Evolutionary conservation across 257 asterid genomes (phyloP), one percentile per base, ranked within the genome.

Genomic region (Vinca minor): DNA sequence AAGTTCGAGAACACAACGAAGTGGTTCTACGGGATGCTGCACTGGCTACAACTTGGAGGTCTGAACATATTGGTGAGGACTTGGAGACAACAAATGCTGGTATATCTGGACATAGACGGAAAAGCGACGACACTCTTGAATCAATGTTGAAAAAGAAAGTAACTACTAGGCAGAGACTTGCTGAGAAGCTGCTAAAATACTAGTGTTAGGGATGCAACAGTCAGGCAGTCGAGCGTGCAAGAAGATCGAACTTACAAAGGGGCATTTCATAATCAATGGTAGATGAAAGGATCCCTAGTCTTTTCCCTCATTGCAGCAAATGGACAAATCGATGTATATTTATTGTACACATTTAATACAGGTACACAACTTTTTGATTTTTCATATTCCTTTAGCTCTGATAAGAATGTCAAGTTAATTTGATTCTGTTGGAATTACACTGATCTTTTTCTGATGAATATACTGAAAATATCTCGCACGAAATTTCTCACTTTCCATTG

Each of bases 221-320:
- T 66, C 35, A 69, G 76, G 39, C 83, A 81, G 81, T 42, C 85
- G 73, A 73, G 83, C 0, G 73, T 25, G 69, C 85, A 79, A 0
- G 88, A 84, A 77, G 88, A 84, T 28, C 76, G 85, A 8, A 85
- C 61, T 55, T 86, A 85, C 73, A 76, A 85, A 60, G 96, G 86
- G 76, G 91, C 96, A 49, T 88, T 84, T 81, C 95, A 95, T 6
- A 88, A 86, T 72, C 98, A 86, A 11, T 86, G 96, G 95, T 91
- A 86, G 78, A 69, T 58, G 66, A 61, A 69, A 63, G 62, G 28
- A 20, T 64, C 46, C 25, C 9, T 0, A 7, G 0, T 62, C 64
- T 41, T 41, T 39, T 59, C 49, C 59, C 34, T 41, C 55, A 64
- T 44, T 48, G 32, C 38, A 49, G 34, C 59, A 35, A 68, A 54